These are phyloP conservation scores for Heliocybe sulcata DNA, from an alignment of 1,284 basidiomycete genomes.

Conservation along the genomic window DNA sequence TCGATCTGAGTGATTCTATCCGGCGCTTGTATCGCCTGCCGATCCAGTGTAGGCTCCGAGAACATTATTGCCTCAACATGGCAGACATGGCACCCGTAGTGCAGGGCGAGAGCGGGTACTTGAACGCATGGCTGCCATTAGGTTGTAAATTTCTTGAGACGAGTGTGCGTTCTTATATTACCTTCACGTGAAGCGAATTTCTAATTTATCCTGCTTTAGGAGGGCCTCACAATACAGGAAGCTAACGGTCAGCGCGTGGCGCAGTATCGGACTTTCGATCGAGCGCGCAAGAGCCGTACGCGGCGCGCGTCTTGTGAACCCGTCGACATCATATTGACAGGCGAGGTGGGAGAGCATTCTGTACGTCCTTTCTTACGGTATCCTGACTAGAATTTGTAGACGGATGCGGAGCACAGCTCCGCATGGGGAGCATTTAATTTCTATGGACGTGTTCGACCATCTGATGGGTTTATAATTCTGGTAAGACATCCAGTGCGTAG, in stretches of 20 bases:
- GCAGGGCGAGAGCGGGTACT: slow-evolving; percentile 18
- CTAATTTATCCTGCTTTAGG: slow-evolving; percentile 18
- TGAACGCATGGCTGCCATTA: slow-evolving; percentile 39
- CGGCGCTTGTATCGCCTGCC: slow-evolving; percentile 16
- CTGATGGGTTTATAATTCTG: slow-evolving; percentile 43
- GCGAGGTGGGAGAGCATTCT: slow-evolving; percentile 28
- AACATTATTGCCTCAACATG: slow-evolving; percentile 31
- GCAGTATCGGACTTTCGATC: neutral
- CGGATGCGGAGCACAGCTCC: slow-evolving; percentile 32
- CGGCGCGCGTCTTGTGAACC: slow-evolving; percentile 7
- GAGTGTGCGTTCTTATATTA: slow-evolving; percentile 21
- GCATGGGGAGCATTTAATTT: slow-evolving; percentile 42
- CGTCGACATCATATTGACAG: slow-evolving; percentile 42
- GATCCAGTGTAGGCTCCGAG: slow-evolving; percentile 36
- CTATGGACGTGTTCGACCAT: slow-evolving; percentile 39
- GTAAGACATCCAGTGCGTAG: slow-evolving; percentile 34
- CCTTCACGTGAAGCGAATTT: slow-evolving; percentile 1
- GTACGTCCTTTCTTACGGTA: slow-evolving; percentile 1
- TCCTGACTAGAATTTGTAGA: slow-evolving; percentile 24
- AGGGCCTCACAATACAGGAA: slow-evolving; percentile 29
- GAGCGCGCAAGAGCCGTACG: slow-evolving; percentile 4
- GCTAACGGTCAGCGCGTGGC: neutral
- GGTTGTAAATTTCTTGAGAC: slow-evolving; percentile 25
- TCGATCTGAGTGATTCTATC: neutral
- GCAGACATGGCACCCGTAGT: slow-evolving; percentile 18